Evolutionary conservation across 257 asterid species (phyloP), one percentile per base, ranked within the genome.

Genomic region (Lantana camara): DNA sequence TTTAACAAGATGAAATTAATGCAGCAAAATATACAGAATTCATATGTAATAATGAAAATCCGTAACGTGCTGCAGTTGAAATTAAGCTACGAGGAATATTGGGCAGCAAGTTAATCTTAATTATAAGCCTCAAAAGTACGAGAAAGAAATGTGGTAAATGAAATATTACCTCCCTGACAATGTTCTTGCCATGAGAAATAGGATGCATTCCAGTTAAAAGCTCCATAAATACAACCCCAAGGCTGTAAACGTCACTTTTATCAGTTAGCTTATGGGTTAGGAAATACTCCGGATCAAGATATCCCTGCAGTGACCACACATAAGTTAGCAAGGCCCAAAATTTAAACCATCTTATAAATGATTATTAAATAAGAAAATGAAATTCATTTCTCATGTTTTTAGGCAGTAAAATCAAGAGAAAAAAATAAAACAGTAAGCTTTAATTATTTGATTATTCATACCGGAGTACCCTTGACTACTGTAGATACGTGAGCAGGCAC

Each of bases 391-490:
- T 27, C 4, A 27, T 2, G 32, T 5, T 2, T 2, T 27, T 27
- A 27, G 5, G 32, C n/a, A 27, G 32, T 27, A 27, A 27, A 27
- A 27, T 27, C 32, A 27, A 27, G 5, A 27, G 4, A 27, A 27
- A 27, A n/a, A n/a, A n/a, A n/a, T n/a, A n/a, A n/a, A n/a, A n/a
- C n/a, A n/a, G n/a, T n/a, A n/a, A n/a, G n/a, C n/a, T n/a, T n/a
- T n/a, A n/a, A n/a, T 27, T 27, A 4, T 3, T 35, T 19, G 42
- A 51, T 46, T 4, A 67, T 57, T 54, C 95, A 78, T 73, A 94
- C 99, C 41, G 99, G 99, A 72, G 98, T 94, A 45, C 99, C 99
- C 68, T 83, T 94, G 55, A 94, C 99, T 11, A 90, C 96, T 5
- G 99, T 94, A 13, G 99, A 94, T 49, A 94, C 90, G 66, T 91